Percentiles rank a stretch among this genome's conserved stretches.
phyloP scores from a whole-genome alignment of 306 rosid genomes.

The Pterocarpus santalinus region DNA sequence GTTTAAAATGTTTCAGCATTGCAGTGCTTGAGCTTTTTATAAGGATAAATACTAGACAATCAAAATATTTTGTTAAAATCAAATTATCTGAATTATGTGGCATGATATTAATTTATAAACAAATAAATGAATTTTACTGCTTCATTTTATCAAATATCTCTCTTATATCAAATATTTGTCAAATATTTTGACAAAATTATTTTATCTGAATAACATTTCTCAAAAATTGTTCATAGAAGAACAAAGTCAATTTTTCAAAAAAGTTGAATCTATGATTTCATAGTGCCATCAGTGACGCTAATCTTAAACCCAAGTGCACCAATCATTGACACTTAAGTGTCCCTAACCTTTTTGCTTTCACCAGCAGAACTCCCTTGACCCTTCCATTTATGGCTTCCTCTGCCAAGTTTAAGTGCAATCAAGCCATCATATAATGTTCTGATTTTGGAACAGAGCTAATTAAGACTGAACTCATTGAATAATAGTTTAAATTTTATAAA shows the following conservation, averaged over 20 bases:
- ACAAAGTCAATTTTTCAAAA: neutral
- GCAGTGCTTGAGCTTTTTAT: too few species aligned
- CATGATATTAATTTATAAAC: too few species aligned
- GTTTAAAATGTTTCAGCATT: too few species aligned
- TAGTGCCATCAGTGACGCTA: neutral
- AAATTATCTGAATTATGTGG: too few species aligned
- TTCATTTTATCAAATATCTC: too few species aligned
- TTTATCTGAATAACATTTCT: too few species aligned
- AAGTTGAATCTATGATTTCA: neutral
- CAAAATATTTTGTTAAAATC: too few species aligned
- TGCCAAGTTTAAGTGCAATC: conserved; percentile 46
- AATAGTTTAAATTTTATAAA: neutral
- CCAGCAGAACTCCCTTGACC: conserved; percentile 25
- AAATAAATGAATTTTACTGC: too few species aligned
- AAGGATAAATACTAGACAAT: too few species aligned
- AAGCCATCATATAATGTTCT: conserved; percentile 36
- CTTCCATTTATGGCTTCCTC: conserved; percentile 45
- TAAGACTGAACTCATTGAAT: conserved; percentile 27
- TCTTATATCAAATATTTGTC: too few species aligned
- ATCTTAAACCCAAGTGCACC: conserved; percentile 16
- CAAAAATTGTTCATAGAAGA: neutral
- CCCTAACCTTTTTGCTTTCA: conserved; percentile 1
- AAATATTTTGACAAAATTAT: too few species aligned
- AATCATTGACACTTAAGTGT: conserved; percentile 22
- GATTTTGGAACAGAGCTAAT: conserved; percentile 23